A percentile compares a stretch with the other conserved stretches of the same genome.
These are phyloP conservation scores for Chrysoporthe puriensis DNA, from an alignment of 2,329 filamentous ascomycete genomes.

Conservation along the genomic window DNA sequence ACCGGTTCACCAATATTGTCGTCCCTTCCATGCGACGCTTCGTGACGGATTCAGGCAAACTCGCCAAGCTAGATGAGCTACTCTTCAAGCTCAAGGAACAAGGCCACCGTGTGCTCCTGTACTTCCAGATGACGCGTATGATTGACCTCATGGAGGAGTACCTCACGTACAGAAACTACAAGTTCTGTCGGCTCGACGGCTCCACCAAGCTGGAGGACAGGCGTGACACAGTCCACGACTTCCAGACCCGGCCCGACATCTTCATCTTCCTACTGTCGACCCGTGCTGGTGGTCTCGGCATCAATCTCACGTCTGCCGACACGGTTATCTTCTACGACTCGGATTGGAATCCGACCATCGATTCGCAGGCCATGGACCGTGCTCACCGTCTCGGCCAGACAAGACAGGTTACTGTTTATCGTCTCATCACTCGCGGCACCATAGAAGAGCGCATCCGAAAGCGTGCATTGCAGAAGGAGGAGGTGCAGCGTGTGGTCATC, in stretches of 20 bases:
- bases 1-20: constrained; percentile 84
- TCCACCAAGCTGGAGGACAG: constrained; percentile 97
- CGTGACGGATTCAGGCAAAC: constrained; percentile 95
- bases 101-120: constrained; percentile 89
- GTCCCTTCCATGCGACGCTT: constrained; percentile 98
- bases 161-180: constrained; percentile 97
- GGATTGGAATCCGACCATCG: constrained; percentile 99
- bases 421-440: constrained; percentile 92
- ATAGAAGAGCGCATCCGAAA: constrained; percentile 98
- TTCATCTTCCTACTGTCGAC: constrained; percentile 97
- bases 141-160: constrained; percentile 99
- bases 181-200: constrained; percentile 94
- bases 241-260: constrained; percentile 91
- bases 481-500: constrained; percentile 96
- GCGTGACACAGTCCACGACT: constrained; percentile 93
- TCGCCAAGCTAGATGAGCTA: constrained; percentile 86
- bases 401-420: constrained; percentile 93
- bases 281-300: constrained; percentile 94
- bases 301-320: constrained; percentile 94
- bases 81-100: constrained; percentile 89
- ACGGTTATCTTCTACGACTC: constrained; percentile 99
- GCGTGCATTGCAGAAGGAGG: constrained; percentile 95
- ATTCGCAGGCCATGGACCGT: constrained; percentile 98
- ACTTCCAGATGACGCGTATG: constrained; percentile 99
- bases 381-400: constrained; percentile 97